Conservation (phyloP, 805 yeast genomes). For the Lachancea sp. region DNA sequence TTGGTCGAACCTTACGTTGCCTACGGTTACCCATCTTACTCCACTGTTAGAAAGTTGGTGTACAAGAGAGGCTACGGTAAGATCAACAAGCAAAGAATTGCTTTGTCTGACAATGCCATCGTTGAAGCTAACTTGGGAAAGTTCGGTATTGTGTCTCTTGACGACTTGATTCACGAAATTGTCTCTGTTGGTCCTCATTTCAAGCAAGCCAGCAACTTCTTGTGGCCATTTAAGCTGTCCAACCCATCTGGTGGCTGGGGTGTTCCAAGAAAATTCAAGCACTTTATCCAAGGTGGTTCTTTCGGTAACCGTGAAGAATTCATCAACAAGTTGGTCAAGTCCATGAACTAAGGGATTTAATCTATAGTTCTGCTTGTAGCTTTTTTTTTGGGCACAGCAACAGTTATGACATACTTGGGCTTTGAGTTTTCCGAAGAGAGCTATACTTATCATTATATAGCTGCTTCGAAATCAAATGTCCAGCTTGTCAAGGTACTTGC, state of each 20-base stretch:
- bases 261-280: constrained; percentile 92
- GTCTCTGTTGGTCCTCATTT: constrained; percentile 96
- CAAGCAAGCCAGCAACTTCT: constrained; percentile 97
- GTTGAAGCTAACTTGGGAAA: constrained; percentile 84
- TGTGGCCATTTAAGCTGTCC: constrained; percentile 96
- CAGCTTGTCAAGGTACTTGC: constrained; percentile 6
- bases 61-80: constrained; percentile 99
- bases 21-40: constrained; percentile 93
- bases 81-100: constrained; percentile 91
- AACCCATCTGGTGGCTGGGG: constrained; percentile 98
- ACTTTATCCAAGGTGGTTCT: constrained; percentile 97
- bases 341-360: constrained; percentile 85
- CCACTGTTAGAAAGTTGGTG: constrained; percentile 85
- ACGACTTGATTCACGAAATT: constrained; percentile 94
- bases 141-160: constrained; percentile 87
- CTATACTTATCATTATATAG: constrained; percentile 7
- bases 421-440: constrained; percentile 1
- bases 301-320: constrained; percentile 96
- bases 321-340: constrained; percentile 91
- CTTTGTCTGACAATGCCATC: constrained; percentile 81
- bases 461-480: constrained; percentile 1
- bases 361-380: not conserved
- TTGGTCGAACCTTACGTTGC: constrained; percentile 95
- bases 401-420: not conserved
- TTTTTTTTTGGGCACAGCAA: not conserved